phyloP scores from a whole-genome alignment of 345 rosid species.

The Streptanthus diversifolius region DNA sequence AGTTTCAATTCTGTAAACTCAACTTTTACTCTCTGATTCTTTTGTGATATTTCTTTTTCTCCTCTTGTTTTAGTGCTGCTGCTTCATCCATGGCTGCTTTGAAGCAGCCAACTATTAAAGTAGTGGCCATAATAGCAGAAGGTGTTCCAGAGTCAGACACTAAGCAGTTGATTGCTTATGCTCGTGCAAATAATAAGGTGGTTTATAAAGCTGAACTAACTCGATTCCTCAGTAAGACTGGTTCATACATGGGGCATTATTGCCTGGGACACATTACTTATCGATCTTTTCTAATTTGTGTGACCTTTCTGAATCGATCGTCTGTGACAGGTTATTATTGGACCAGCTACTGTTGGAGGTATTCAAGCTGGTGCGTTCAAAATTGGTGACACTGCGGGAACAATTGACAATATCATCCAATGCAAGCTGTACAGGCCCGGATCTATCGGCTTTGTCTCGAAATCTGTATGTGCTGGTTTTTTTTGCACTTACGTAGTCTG shows the following conservation, averaged over 20 bases:
- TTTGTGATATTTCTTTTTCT: not conserved
- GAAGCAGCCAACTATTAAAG: constrained; percentile 91
- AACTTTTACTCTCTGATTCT: not conserved
- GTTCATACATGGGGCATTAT: not conserved
- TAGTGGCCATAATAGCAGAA: constrained; percentile 96
- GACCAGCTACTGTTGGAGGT: constrained; percentile 99
- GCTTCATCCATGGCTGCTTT: constrained; percentile 95
- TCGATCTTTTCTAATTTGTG: not conserved
- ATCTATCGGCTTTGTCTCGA: constrained; percentile 96
- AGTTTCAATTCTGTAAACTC: not conserved
- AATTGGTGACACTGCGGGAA: constrained; percentile 99
- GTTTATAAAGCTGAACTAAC: not conserved
- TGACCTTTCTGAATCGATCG: not conserved
- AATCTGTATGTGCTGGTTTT: constrained; percentile 60
- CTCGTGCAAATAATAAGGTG: constrained; percentile 94
- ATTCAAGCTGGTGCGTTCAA: constrained; percentile 98
- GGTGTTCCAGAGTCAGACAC: constrained; percentile 98
- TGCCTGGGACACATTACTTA: not conserved
- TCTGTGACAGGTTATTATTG: constrained; percentile 76
- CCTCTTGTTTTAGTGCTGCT: constrained; percentile 66
- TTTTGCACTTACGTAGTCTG: constrained; percentile 3
- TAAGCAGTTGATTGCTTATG: constrained; percentile 85
- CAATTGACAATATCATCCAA: constrained; percentile 82
- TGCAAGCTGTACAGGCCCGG: constrained; percentile 98
- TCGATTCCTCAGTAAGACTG: not conserved